These are phyloP conservation scores for Acacia confusa DNA, from an alignment of 306 rosid species.

Conservation along the genomic window DNA sequence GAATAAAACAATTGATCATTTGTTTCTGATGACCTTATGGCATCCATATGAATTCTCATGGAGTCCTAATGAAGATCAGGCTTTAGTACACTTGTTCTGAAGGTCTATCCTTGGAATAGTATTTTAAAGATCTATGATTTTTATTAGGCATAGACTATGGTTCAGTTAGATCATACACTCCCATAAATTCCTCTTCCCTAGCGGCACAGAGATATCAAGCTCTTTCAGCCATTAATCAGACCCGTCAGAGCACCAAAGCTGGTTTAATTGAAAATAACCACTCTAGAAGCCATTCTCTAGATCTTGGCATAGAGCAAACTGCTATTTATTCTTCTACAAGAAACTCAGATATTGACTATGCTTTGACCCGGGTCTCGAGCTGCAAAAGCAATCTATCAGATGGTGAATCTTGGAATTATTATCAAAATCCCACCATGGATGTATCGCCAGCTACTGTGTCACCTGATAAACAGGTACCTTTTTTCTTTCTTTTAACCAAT, in stretches of 20 bases:
- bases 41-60: not conserved
- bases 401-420: slow-evolving; percentile 46
- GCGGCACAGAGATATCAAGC: slow-evolving; percentile 81
- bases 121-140: slow-evolving; percentile 16
- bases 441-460: slow-evolving; percentile 29
- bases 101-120: slow-evolving; percentile 20
- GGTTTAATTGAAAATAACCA: slow-evolving; percentile 41
- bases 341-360: slow-evolving; percentile 41
- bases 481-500: slow-evolving; percentile 27
- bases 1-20: not conserved
- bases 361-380: slow-evolving; percentile 53
- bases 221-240: slow-evolving; percentile 66
- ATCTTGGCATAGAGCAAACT: slow-evolving; percentile 46
- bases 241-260: slow-evolving; percentile 41
- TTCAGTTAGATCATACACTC: slow-evolving; percentile 52
- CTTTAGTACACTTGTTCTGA: not conserved
- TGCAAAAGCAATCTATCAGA: slow-evolving; percentile 52
- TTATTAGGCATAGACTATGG: slow-evolving; percentile 48
- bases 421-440: slow-evolving; percentile 50
- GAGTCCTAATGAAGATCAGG: not conserved
- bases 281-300: slow-evolving; percentile 58
- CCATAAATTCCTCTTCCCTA: slow-evolving; percentile 57
- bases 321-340: slow-evolving; percentile 42
- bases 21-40: not conserved
- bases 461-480: slow-evolving; percentile 64